These are phyloP conservation scores for Monilinia aucupariae DNA, from an alignment of 2,329 filamentous ascomycete species.

Conservation along the genomic window DNA sequence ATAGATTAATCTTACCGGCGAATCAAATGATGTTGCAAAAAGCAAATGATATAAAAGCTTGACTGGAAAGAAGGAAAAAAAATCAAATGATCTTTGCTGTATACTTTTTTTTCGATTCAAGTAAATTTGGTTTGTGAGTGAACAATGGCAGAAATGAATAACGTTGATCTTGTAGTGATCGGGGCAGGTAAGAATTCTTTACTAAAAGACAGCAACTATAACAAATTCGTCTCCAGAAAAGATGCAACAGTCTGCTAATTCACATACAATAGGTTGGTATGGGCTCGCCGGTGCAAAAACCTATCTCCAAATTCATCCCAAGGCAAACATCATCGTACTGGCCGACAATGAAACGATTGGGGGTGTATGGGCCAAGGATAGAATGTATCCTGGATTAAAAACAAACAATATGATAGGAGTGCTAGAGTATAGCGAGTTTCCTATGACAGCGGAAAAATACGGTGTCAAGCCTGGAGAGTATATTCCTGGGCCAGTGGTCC, in stretches of 20 bases:
- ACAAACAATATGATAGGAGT: constrained; percentile 70
- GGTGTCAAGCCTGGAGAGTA: constrained; percentile 48
- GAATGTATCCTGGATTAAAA: constrained; percentile 63
- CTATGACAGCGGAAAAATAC: constrained; percentile 55
- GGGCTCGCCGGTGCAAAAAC: constrained; percentile 59
- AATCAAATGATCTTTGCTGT: too few relatives aligned
- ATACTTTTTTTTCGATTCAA: background rate
- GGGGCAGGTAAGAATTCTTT: constrained; percentile 8
- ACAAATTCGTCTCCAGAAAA: background rate
- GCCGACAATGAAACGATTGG: constrained; percentile 55
- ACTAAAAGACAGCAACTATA: background rate
- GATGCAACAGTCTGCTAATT: background rate
- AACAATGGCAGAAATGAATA: background rate
- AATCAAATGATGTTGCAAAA: background rate
- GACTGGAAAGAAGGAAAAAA: background rate
- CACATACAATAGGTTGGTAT: constrained; percentile 23
- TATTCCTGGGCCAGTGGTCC: constrained; percentile 51
- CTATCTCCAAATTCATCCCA: constrained; percentile 53
- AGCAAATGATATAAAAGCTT: background rate
- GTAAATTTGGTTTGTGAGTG: background rate
- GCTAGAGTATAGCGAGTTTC: constrained; percentile 69
- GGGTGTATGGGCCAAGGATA: constrained; percentile 63
- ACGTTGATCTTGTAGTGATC: constrained; percentile 7
- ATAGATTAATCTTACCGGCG: background rate
- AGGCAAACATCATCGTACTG: constrained; percentile 50